Evolutionary conservation across 371 early-diverging fungal species (phyloP), one percentile per base, ranked within the genome.

Genomic region (Mucor indicus): DNA sequence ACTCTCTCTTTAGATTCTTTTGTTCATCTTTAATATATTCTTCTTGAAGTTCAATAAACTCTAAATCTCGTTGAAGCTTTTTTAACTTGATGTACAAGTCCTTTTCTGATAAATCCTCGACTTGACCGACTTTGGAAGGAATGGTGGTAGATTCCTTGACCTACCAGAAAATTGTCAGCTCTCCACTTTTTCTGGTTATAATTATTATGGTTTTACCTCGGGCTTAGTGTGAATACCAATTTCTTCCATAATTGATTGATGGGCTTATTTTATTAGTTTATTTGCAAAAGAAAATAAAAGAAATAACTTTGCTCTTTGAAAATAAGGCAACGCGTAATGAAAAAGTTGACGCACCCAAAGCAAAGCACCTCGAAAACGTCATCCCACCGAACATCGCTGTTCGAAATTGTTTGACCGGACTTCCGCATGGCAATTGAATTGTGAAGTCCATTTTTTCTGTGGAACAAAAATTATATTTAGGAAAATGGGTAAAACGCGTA

Each of bases 21-120:
- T 98, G 95, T 68, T 98, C 94, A 71, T 99, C 98, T 77, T 95
- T 95, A 68, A 99, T 96, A 76, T 98, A 99, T 67, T 98, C 98
- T 69, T 99, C 99, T 79, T 98, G 97, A 44, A 99, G 80, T 48
- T 91, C 90, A 44, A 99, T 78, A 52, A 99, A 91, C 72, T 98
- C 98, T 29, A 98, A 76, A 61, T 97, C 95, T 44, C 93, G 84
- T 59, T 95, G 92, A 25, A 98, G 86, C 59, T 93, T 93, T 81
- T 96, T 96, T 56, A 93, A 82, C 48, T 87, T 90, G 43, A 89
- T 85, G 69, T 98, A 98, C 44, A 94, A 74, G 63, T 98, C 98
- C 29, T 81, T 72, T 47, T 91, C 90, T 37, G 79, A 77, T 48
- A 83, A 54, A 25, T 81, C 80, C 22, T 82, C 80, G 1, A 82